Percentiles rank a stretch among this genome's conserved stretches.
Evolutionary conservation across 2,329 filamentous ascomycete species (phyloP).

Genomic region (Exophiala viscosa): DNA sequence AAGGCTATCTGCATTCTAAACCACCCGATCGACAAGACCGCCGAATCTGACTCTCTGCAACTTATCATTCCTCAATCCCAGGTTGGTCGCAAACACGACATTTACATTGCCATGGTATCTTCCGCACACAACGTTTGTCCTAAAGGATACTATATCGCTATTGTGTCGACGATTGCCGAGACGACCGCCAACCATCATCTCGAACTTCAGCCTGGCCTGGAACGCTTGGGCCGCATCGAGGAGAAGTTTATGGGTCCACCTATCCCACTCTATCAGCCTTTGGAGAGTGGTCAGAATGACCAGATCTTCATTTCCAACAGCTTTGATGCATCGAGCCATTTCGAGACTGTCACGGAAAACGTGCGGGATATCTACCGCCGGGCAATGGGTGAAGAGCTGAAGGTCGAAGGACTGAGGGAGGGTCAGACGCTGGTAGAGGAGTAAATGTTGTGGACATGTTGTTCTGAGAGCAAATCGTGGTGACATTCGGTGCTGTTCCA

Average conservation of each 20-base stretch:
- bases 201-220: slow-evolving; percentile 87
- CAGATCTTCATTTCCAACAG: slow-evolving; percentile 98
- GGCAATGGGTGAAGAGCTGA: slow-evolving; percentile 76
- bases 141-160: slow-evolving; percentile 98
- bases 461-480: too few relatives aligned
- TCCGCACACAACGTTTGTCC: slow-evolving; percentile 97
- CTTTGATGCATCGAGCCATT: slow-evolving; percentile 97
- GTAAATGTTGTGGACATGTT: slow-evolving; percentile 22
- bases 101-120: slow-evolving; percentile 95
- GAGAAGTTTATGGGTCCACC: slow-evolving; percentile 95
- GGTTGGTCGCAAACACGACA: slow-evolving; percentile 93
- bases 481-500: too few relatives aligned
- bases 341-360: slow-evolving; percentile 90
- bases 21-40: slow-evolving; percentile 87
- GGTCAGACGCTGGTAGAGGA: slow-evolving; percentile 48
- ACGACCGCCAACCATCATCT: slow-evolving; percentile 88
- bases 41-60: slow-evolving; percentile 83
- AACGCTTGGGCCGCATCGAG: slow-evolving; percentile 87
- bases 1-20: slow-evolving; percentile 97
- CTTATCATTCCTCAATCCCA: slow-evolving; percentile 98
- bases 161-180: slow-evolving; percentile 96
- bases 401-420: slow-evolving; percentile 82
- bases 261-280: slow-evolving; percentile 89
- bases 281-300: slow-evolving; percentile 76
- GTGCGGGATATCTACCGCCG: slow-evolving; percentile 90